A percentile compares a stretch with the other conserved stretches of the same genome.
Conservation (phyloP, 345 rosid species). For the Citrus sp. region DNA sequence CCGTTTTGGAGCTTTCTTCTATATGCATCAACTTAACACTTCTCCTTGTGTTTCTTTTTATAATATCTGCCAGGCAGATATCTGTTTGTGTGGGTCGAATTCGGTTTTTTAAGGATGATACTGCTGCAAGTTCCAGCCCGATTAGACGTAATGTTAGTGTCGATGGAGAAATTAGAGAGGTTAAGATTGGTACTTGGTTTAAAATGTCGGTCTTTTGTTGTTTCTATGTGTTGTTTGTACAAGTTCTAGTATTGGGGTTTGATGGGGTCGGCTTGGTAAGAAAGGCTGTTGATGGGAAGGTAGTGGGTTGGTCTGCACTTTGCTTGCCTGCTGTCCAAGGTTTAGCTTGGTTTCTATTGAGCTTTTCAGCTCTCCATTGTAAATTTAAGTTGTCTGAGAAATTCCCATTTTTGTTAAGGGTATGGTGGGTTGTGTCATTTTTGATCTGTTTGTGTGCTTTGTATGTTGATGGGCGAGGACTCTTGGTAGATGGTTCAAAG, state of each 20-base stretch:
- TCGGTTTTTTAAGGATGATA: conserved; percentile 65
- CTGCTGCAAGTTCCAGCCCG: conserved; percentile 41
- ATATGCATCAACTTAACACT: conserved; percentile 69
- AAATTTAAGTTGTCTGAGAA: conserved; percentile 70
- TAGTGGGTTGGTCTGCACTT: conserved; percentile 57
- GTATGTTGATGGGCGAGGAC: conserved; percentile 66
- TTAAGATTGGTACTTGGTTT: conserved; percentile 52
- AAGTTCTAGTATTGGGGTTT: conserved; percentile 66
- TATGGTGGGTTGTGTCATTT: conserved; percentile 88
- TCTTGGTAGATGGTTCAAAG: conserved; percentile 50
- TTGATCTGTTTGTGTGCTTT: conserved; percentile 60
- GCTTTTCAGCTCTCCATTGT: conserved; percentile 73
- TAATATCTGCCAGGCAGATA: conserved; percentile 62
- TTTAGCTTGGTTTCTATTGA: conserved; percentile 82
- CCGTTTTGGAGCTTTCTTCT: conserved; percentile 65
- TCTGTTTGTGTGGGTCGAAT: conserved; percentile 57
- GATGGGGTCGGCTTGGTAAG: conserved; percentile 68
- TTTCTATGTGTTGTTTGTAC: conserved; percentile 64
- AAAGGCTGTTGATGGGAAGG: conserved; percentile 38
- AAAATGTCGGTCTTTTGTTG: conserved; percentile 66
- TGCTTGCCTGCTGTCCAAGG: conserved; percentile 63
- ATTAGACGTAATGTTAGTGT: conserved; percentile 33
- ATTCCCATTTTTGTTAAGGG: conserved; percentile 70
- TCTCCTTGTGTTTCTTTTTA: conserved; percentile 54
- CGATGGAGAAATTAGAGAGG: conserved; percentile 48